phyloP scores from a whole-genome alignment of 2,329 filamentous ascomycete genomes.

The Aureobasidium sp. region DNA sequence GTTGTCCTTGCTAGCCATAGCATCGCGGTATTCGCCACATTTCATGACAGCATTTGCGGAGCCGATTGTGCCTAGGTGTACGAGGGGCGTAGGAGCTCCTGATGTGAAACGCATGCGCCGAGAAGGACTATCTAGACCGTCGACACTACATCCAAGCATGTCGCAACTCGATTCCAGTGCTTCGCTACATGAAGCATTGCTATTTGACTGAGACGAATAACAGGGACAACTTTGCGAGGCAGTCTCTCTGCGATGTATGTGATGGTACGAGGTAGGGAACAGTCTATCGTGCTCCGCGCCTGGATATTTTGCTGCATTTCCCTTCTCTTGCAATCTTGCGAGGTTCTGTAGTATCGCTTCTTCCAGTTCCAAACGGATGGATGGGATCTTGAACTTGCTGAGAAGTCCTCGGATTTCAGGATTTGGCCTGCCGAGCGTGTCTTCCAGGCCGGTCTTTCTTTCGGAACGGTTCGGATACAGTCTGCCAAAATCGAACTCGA shows the following conservation, averaged over 20 bases:
- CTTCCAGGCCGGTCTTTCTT: conserved; percentile 19
- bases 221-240: background rate
- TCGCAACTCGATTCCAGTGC: background rate
- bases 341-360: background rate
- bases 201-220: background rate
- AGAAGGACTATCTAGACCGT: background rate
- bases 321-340: background rate
- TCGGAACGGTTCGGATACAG: conserved; percentile 22
- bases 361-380: background rate
- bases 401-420: conserved; percentile 21
- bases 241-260: conserved; percentile 21
- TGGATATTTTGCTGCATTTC: conserved; percentile 15
- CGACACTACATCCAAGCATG: background rate
- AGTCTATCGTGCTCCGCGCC: conserved; percentile 21
- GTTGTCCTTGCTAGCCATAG: background rate
- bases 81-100: background rate
- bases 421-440: conserved; percentile 20
- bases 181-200: background rate
- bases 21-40: conserved; percentile 9
- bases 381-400: conserved; percentile 17
- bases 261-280: conserved; percentile 20
- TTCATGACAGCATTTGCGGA: conserved; percentile 12
- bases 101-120: background rate
- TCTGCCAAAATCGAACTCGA: conserved; percentile 27
- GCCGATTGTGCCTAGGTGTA: conserved; percentile 13